Evolutionary conservation across 371 early-diverging fungal genomes (phyloP), one percentile per base, ranked within the genome.

Genomic region (Coemansia sp.): DNA sequence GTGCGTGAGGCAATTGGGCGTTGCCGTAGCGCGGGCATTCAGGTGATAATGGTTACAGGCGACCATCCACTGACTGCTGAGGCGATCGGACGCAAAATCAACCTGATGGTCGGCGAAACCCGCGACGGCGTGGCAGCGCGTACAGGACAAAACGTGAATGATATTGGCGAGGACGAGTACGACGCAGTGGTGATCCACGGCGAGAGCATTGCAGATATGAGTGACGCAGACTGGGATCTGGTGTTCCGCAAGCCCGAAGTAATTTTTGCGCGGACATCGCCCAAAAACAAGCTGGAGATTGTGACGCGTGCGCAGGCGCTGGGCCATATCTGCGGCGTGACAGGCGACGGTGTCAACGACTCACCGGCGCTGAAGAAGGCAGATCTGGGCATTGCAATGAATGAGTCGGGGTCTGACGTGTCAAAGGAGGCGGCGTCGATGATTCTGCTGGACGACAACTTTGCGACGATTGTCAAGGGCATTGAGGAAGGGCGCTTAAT

Each of bases 371-470:
- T 97, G 47, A 95, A 95, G 81, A 93, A 93, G 84, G 96, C 98
- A 8, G 96, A 99, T 80, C 78, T 99, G 59, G 99, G 98, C 69
- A 95, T 98, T 81, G 92, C 97, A 5, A 95, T 97, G 98, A 95
- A 96, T 82, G 82, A 89, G 39, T 89, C 91, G 30, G 99, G 97
- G 14, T 91, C 94, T 1, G 97, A 98, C 73, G 96, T 97, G 21
- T 92, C 94, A 53, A 98, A 99, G 80, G 96, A 98, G 67, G 96
- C 97, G 9, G 97, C 99, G 18, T 86, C 94, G 51, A 98, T 99
- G 95, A 94, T 99, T 67, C 80, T 99, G 64, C 74, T 96, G 26
- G 96, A 97, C 80, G 96, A 96, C 79, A 93, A 96, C 86, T 96
- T 96, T 85, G 90, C 94, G 3, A 90, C 92, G 8, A 89, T 91